Conservation (phyloP, 106 monocot genomes). For the Phalaenopsis equestris region DNA sequence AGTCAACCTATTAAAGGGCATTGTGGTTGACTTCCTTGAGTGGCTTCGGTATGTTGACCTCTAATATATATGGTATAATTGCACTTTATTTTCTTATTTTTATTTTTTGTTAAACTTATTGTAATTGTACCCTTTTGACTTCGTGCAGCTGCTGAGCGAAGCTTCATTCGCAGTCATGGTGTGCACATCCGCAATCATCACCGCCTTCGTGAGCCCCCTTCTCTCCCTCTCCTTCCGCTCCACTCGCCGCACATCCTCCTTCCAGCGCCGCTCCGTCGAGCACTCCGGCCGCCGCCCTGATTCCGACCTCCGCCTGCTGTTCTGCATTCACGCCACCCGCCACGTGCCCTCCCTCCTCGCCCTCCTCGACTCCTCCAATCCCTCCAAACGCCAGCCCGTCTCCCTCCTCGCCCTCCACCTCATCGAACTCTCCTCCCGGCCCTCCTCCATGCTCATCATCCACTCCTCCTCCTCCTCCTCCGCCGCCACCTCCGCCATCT, state of each 20-base stretch:
- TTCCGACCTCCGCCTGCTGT: slow-evolving; percentile 15
- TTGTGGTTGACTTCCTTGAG: too few relatives aligned
- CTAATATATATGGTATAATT: too few relatives aligned
- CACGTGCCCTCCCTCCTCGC: slow-evolving; percentile 15
- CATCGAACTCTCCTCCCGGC: slow-evolving; percentile 29
- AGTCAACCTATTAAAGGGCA: too few relatives aligned
- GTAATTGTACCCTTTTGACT: neutral
- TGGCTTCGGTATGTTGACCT: too few relatives aligned
- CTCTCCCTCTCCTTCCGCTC: slow-evolving; percentile 18
- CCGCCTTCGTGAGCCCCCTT: slow-evolving; percentile 30
- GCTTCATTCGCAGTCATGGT: slow-evolving; percentile 48
- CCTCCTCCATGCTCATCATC: slow-evolving; percentile 23
- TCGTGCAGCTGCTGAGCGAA: slow-evolving; percentile 33
- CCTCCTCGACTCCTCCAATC: slow-evolving; percentile 21
- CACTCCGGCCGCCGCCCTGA: slow-evolving; percentile 18
- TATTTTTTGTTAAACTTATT: too few relatives aligned
- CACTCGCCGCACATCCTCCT: slow-evolving; percentile 31
- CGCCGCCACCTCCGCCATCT: slow-evolving; percentile 36
- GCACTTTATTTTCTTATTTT: too few relatives aligned
- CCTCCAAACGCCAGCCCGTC: slow-evolving; percentile 21
- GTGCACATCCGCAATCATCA: slow-evolving; percentile 25
- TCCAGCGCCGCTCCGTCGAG: slow-evolving; percentile 26
- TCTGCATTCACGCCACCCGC: slow-evolving; percentile 19
- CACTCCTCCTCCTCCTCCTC: slow-evolving; percentile 8
- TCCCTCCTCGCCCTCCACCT: slow-evolving; percentile 25